Conservation (phyloP, 805 yeast genomes). For the Kluyveromyces wickerhamii region DNA sequence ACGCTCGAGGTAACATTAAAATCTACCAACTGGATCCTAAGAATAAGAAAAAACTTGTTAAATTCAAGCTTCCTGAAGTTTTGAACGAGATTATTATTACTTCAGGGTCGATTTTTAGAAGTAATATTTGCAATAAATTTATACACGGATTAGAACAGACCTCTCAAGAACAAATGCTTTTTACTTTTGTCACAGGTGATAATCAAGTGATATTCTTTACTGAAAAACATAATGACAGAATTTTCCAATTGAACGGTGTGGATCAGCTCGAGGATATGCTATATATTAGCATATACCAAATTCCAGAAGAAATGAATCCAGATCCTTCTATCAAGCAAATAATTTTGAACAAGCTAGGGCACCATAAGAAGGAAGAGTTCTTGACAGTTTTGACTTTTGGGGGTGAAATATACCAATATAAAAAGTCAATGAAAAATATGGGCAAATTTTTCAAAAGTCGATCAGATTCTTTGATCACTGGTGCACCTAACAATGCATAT, state of each 20-base stretch:
- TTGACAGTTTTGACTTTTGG: conserved; percentile 69
- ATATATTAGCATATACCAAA: conserved; percentile 28
- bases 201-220: conserved; percentile 61
- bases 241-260: conserved; percentile 32
- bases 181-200: conserved; percentile 68
- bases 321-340: conserved; percentile 72
- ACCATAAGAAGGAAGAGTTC: conserved; percentile 49
- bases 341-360: conserved; percentile 58
- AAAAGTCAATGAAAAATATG: conserved; percentile 33
- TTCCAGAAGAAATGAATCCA: conserved; percentile 39
- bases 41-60: conserved; percentile 30
- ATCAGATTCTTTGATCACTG: conserved; percentile 44
- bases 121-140: conserved; percentile 38
- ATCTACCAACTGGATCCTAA: conserved; percentile 40
- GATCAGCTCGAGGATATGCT: conserved; percentile 35
- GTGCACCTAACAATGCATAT: conserved; percentile 76
- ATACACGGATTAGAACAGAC: conserved; percentile 19
- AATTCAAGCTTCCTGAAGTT: conserved; percentile 31
- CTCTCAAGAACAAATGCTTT: conserved; percentile 33
- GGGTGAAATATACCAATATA: conserved; percentile 68
- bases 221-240: conserved; percentile 38
- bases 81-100: conserved; percentile 49
- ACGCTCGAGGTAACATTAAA: conserved; percentile 63
- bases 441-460: conserved; percentile 14
- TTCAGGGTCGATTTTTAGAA: conserved; percentile 55